Percentiles rank a stretch among this genome's conserved stretches.
phyloP scores from a whole-genome alignment of 805 yeast genomes.

The Wickerhamia fluorescens region DNA sequence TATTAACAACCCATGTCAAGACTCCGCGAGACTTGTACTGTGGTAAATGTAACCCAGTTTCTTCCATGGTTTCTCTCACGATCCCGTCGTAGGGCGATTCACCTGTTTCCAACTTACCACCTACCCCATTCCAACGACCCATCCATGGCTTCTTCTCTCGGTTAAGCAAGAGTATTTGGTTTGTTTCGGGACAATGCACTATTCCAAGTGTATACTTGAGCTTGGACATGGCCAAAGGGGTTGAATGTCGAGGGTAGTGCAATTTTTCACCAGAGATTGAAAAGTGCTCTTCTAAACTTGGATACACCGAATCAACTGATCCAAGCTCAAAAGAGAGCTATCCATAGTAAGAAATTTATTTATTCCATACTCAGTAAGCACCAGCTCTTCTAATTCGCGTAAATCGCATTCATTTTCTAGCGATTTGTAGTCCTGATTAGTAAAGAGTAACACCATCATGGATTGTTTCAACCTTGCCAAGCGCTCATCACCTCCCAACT shows the following conservation, averaged over 20 bases:
- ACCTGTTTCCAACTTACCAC: slow-evolving; percentile 31
- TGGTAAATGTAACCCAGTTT: slow-evolving; percentile 29
- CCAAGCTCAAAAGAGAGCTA: too few species aligned
- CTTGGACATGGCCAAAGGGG: too few species aligned
- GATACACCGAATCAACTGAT: too few species aligned
- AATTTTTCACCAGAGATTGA: too few species aligned
- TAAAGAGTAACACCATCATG: slow-evolving; percentile 12
- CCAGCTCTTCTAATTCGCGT: too few species aligned
- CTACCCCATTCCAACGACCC: slow-evolving; percentile 44
- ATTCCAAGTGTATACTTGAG: slow-evolving; percentile 20
- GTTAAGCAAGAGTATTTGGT: slow-evolving; percentile 29
- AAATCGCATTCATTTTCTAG: slow-evolving; percentile 10
- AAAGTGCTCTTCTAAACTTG: too few species aligned
- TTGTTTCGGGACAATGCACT: slow-evolving; percentile 21
- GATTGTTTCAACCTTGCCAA: slow-evolving; percentile 10
- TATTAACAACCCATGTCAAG: slow-evolving; percentile 23
- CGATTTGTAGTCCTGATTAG: slow-evolving; percentile 11
- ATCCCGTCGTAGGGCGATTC: slow-evolving; percentile 36
- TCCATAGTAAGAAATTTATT: too few species aligned
- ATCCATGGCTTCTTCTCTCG: slow-evolving; percentile 39
- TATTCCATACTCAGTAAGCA: background rate
- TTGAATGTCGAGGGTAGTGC: too few species aligned
- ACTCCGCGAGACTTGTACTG: slow-evolving; percentile 27
- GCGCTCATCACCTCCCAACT: slow-evolving; percentile 4
- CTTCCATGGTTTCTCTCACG: slow-evolving; percentile 34